Conservation (phyloP, 257 asterid species). For the Gentiana macrophylla region DNA sequence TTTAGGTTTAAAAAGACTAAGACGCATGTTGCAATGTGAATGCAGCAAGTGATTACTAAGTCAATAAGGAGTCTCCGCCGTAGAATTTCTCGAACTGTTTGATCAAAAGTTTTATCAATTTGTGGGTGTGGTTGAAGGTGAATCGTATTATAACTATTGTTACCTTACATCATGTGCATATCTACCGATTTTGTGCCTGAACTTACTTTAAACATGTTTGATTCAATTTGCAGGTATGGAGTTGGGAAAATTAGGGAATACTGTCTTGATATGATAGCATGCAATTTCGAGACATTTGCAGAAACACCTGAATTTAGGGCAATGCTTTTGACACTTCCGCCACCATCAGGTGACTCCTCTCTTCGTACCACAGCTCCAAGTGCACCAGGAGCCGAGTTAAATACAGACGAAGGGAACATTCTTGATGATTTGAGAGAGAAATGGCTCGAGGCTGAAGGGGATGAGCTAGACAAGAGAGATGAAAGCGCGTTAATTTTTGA, state of each 20-base stretch:
- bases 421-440: constrained; percentile 88
- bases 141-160: too few species aligned
- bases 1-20: too few species aligned
- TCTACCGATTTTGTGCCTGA: not conserved
- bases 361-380: constrained; percentile 82
- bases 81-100: too few species aligned
- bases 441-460: constrained; percentile 33
- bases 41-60: too few species aligned
- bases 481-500: constrained; percentile 28
- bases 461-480: constrained; percentile 16
- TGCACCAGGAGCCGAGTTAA: constrained; percentile 80
- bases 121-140: too few species aligned
- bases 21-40: too few species aligned
- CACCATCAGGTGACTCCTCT: constrained; percentile 85
- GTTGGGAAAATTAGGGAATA: constrained; percentile 73
- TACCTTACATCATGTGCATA: not conserved
- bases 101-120: too few species aligned
- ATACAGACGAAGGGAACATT: constrained; percentile 45
- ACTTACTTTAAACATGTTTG: constrained; percentile 5
- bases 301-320: constrained; percentile 69
- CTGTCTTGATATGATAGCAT: constrained; percentile 69
- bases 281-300: constrained; percentile 82
- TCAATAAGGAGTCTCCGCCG: too few species aligned
- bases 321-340: constrained; percentile 80
- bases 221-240: constrained; percentile 53